Percentiles rank a stretch among this genome's conserved stretches.
These are phyloP conservation scores for Suhomyces bolitotheri DNA, from an alignment of 1,139 yeast species.

Conservation along the genomic window DNA sequence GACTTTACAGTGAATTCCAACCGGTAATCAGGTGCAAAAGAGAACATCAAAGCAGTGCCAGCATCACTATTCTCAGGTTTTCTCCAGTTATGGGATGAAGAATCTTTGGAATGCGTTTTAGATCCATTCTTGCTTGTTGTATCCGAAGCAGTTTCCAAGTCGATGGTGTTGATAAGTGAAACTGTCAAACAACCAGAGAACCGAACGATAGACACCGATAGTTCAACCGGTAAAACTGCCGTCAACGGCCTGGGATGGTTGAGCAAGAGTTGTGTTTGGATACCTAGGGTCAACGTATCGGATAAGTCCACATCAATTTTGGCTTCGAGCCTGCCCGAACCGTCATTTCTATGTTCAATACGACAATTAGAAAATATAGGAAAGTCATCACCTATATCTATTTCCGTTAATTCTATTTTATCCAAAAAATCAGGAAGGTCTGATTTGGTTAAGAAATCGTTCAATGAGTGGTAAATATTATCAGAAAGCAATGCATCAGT, in stretches of 20 bases:
- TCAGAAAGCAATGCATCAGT: constrained; percentile 83
- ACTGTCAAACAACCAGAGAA: constrained; percentile 92
- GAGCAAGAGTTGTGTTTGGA: constrained; percentile 76
- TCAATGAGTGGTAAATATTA: constrained; percentile 77
- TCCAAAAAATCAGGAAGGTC: constrained; percentile 79
- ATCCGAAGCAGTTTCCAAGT: constrained; percentile 28
- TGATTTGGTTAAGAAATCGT: constrained; percentile 51
- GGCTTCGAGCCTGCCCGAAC: constrained; percentile 69
- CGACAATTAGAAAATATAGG: constrained; percentile 95
- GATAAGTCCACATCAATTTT: constrained; percentile 91
- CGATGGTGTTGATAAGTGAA: constrained; percentile 60
- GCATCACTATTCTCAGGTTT: constrained; percentile 30
- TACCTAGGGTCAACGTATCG: constrained; percentile 86
- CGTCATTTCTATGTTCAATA: constrained; percentile 58
- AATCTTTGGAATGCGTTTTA: constrained; percentile 7
- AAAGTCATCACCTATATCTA: constrained; percentile 92
- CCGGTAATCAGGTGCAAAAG: constrained; percentile 87
- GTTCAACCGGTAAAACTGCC: constrained; percentile 80
- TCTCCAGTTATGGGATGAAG: not conserved
- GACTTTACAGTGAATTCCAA: constrained; percentile 85
- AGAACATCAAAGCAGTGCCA: constrained; percentile 78
- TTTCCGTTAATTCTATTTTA: constrained; percentile 74
- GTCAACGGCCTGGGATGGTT: constrained; percentile 85
- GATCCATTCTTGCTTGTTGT: not conserved
- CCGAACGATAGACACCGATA: constrained; percentile 84